These are phyloP conservation scores for Trametes sp. DNA, from an alignment of 1,284 basidiomycete species.

Conservation along the genomic window DNA sequence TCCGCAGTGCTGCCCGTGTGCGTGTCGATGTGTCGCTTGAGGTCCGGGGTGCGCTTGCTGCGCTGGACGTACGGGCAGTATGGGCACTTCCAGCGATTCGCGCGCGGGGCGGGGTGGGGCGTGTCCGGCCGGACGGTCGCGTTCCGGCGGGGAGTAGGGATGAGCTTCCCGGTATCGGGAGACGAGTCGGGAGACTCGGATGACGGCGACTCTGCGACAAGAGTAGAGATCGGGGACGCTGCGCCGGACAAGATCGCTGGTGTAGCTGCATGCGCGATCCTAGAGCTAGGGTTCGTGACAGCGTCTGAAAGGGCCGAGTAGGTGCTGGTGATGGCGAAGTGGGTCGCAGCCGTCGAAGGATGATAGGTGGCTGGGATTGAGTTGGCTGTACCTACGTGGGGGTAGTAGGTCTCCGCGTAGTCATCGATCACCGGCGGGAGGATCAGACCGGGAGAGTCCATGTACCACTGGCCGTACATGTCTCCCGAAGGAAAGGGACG, in stretches of 20 bases:
- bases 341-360: background rate
- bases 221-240: too few relatives aligned
- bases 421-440: background rate
- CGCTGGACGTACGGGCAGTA: constrained; percentile 33
- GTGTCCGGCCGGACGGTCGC: background rate
- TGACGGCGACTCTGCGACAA: background rate
- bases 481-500: too few relatives aligned
- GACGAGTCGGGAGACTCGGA: background rate
- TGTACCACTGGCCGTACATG: background rate
- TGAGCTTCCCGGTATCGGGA: background rate
- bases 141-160: background rate
- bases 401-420: background rate
- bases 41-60: constrained; percentile 57
- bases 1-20: constrained; percentile 48
- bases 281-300: background rate
- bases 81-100: constrained; percentile 5
- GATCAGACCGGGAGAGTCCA: background rate
- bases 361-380: too few relatives aligned
- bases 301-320: background rate
- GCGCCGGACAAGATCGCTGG: background rate
- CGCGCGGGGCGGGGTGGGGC: background rate
- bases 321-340: background rate
- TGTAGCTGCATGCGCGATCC: background rate
- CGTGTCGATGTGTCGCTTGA: constrained; percentile 58
- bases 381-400: too few relatives aligned